A percentile compares a stretch with the other conserved stretches of the same genome.
Evolutionary conservation across 306 rosid genomes (phyloP).

Genomic region (Canavalia gladiata): DNA sequence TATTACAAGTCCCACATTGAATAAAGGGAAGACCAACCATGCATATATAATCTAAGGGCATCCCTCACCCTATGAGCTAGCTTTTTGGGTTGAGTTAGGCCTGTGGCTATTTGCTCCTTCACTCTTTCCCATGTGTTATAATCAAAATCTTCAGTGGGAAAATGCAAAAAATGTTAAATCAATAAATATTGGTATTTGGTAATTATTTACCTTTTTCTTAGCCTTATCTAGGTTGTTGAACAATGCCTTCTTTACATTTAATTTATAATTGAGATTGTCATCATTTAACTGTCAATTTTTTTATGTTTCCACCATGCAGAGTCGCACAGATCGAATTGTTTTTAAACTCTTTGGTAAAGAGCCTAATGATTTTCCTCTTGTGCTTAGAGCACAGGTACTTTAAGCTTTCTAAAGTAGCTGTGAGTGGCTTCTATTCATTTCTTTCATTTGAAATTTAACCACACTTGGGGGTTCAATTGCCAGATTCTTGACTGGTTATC

Average conservation of each 20-base stretch:
- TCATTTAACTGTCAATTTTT: constrained; percentile 44
- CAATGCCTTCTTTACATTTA: constrained; percentile 5
- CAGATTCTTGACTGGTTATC: constrained; percentile 93
- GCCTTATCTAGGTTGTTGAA: background rate
- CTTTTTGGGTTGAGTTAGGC: too few species aligned
- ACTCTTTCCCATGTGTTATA: constrained; percentile 27
- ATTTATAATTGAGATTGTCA: constrained; percentile 21
- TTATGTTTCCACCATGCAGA: constrained; percentile 55
- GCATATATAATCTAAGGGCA: too few species aligned
- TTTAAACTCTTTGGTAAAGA: constrained; percentile 71
- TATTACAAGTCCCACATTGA: too few species aligned
- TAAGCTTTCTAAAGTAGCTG: constrained; percentile 39
- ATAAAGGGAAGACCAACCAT: too few species aligned
- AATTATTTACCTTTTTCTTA: constrained; percentile 18
- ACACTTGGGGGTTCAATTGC: constrained; percentile 46
- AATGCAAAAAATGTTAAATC: background rate
- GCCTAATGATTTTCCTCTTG: constrained; percentile 59
- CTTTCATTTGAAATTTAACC: constrained; percentile 38
- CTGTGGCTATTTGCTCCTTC: background rate
- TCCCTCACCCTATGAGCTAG: too few species aligned
- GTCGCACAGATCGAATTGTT: constrained; percentile 65
- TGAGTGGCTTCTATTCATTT: constrained; percentile 31
- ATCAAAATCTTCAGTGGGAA: background rate
- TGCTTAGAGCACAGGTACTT: constrained; percentile 66
- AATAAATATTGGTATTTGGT: background rate